Evolutionary conservation across 164 flowering plant species (phyloP), one percentile per base, ranked within the genome.

Genomic region (Aristolochia contorta): DNA sequence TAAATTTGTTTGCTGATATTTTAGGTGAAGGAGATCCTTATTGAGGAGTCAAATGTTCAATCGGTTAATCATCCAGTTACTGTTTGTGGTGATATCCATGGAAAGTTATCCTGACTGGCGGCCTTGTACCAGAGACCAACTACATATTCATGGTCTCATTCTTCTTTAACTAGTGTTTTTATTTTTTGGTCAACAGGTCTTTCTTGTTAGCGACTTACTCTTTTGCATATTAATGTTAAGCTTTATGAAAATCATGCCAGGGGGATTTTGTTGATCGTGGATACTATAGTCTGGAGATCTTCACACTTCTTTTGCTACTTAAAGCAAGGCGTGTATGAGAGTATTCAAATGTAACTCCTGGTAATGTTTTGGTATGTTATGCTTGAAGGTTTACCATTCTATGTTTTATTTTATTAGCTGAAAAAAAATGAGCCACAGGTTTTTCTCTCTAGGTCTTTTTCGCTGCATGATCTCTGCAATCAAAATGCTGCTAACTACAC

Each of bases 221-320:
- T 56, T 56, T 16, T 19, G 18, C 18, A 45, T 63, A 16, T 12
- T 65, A 54, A 12, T 47, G 60, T 8, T 45, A 16, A 60, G 48
- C 19, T 16, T n/a, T n/a, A 46, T 24, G 60, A 54, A 45, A 25
- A 4, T 46, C 54, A 50, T 53, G 77, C 56, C 83, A 92, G 98
- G 98, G 98, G 16, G 98, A 92, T 79, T 92, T 92, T 81, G 98
- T 92, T 68, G 98, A 92, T 71, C 89, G 96, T 64, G 98, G 98
- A 45, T 92, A 92, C 77, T 89, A 92, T 71, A 92, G 98, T 75
- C 83, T 92, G 67, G 98, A 92, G 78, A 96, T 90, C 63, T 93
- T 90, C 68, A 87, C 98, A 22, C 87, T 89, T 72, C 96, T 93
- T 72, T 82, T 93, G 75, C 98, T 93, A 71, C 96, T 93, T 57